Percentiles rank a stretch among this genome's conserved stretches.
These are phyloP conservation scores for Phytophthora hybrid DNA, from an alignment of 352 stramenopile genomes.

Conservation along the genomic window DNA sequence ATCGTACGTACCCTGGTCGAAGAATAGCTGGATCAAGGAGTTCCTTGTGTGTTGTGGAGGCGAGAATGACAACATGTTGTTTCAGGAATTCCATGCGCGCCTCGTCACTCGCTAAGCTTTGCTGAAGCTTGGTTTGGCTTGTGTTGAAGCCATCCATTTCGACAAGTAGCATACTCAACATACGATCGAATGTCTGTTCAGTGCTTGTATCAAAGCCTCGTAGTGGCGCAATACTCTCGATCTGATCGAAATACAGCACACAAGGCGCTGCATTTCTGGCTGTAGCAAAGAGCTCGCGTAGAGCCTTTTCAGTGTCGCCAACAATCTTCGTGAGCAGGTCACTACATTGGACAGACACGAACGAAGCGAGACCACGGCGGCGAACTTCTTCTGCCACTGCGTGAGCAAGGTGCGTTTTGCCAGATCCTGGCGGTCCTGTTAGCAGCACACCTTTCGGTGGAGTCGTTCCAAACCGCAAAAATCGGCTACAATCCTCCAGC, in stretches of 20 bases:
- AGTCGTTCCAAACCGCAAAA: slow-evolving; percentile 97
- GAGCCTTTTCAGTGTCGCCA: slow-evolving; percentile 89
- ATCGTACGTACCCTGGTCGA: slow-evolving; percentile 70
- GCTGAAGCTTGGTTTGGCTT: slow-evolving; percentile 43
- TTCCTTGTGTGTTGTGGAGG: slow-evolving; percentile 77
- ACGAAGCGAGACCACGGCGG: slow-evolving; percentile 73
- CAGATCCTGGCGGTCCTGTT: slow-evolving; percentile 97
- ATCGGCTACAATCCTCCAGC: slow-evolving; percentile 95
- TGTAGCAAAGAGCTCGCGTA: slow-evolving; percentile 89
- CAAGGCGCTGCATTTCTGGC: slow-evolving; percentile 89
- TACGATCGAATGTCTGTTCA: slow-evolving; percentile 93
- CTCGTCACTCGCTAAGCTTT: slow-evolving; percentile 47
- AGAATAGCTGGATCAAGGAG: slow-evolving; percentile 89
- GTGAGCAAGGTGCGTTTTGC: slow-evolving; percentile 97
- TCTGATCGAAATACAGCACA: slow-evolving; percentile 94
- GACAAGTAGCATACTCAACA: slow-evolving; percentile 91
- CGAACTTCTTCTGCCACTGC: slow-evolving; percentile 70
- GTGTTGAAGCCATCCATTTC: slow-evolving; percentile 92
- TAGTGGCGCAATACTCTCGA: slow-evolving; percentile 88
- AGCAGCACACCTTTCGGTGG: slow-evolving; percentile 98
- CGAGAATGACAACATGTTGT: slow-evolving; percentile 87
- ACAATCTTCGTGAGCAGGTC: slow-evolving; percentile 93
- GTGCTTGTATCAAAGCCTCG: slow-evolving; percentile 92
- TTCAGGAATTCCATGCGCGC: slow-evolving; percentile 73
- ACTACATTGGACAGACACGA: slow-evolving; percentile 89